These are phyloP conservation scores for Paramecium pentaurelia DNA, from an alignment of 73 alveolate species.

Conservation along the genomic window DNA sequence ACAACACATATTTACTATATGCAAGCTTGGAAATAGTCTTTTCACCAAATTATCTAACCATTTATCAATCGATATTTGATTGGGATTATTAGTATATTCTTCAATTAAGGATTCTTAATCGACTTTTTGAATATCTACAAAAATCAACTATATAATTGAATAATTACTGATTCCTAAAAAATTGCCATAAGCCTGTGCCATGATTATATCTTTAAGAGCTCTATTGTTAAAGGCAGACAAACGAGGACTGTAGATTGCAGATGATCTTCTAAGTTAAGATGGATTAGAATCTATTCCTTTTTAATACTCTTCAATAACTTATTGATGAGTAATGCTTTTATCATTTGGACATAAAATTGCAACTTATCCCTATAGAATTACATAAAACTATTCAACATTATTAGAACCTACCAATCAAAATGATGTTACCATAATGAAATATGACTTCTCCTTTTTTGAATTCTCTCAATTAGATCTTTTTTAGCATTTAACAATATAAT, in stretches of 20 bases:
- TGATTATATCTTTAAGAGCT: neutral
- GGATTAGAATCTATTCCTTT: neutral
- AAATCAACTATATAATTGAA: constrained; percentile 2
- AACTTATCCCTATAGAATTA: neutral
- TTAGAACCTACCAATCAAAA: neutral
- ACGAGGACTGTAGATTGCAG: neutral
- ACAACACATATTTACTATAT: neutral
- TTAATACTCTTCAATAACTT: neutral
- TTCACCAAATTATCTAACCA: neutral
- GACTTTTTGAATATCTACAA: constrained; percentile 20
- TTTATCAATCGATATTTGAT: neutral
- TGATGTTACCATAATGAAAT: constrained; percentile 36
- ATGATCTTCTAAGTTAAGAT: neutral
- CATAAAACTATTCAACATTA: neutral
- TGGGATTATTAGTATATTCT: neutral
- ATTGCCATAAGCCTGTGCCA: constrained; percentile 10
- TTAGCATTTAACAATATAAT: neutral
- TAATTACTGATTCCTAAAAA: constrained; percentile 33
- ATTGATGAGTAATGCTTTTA: neutral
- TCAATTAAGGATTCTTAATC: constrained; percentile 20
- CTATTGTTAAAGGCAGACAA: neutral
- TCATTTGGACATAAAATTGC: constrained; percentile 41
- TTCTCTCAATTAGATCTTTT: neutral
- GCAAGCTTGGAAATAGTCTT: constrained; percentile 6
- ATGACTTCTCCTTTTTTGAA: constrained; percentile 23